Percentiles rank a stretch among this genome's conserved stretches.
These are phyloP conservation scores for Austroboletus novae-zelandiae DNA, from an alignment of 1,284 basidiomycete genomes.

Conservation along the genomic window DNA sequence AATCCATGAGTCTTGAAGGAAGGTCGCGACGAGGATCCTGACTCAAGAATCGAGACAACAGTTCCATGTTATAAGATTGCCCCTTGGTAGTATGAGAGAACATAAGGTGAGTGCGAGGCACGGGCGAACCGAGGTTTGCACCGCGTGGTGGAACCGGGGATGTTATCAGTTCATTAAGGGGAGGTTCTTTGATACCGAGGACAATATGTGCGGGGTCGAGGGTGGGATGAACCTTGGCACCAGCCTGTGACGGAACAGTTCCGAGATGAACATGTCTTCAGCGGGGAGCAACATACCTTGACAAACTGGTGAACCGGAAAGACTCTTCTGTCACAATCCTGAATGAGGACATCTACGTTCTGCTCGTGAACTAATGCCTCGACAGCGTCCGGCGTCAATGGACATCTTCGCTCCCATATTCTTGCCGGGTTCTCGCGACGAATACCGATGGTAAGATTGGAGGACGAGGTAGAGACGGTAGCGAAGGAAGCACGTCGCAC, in stretches of 20 bases:
- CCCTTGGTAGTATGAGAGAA: constrained; percentile 91
- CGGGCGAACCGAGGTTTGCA: constrained; percentile 10
- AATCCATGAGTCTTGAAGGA: constrained; percentile 71
- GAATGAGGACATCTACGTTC: constrained; percentile 67
- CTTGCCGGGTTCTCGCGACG: constrained; percentile 76
- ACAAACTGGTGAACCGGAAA: constrained; percentile 65
- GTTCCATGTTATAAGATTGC: constrained; percentile 79
- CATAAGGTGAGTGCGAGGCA: constrained; percentile 72
- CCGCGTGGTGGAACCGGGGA: constrained; percentile 34
- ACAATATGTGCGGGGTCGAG: constrained; percentile 72
- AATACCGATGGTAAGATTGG: constrained; percentile 55
- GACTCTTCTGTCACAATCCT: constrained; percentile 73
- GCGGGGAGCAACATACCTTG: constrained; percentile 45
- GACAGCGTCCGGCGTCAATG: constrained; percentile 76
- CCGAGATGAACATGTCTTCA: background rate
- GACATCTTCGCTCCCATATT: constrained; percentile 86
- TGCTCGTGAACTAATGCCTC: constrained; percentile 54
- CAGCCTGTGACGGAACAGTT: constrained; percentile 53
- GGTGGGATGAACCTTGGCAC: constrained; percentile 60
- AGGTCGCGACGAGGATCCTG: constrained; percentile 16
- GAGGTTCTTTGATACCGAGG: constrained; percentile 87
- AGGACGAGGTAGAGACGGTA: constrained; percentile 12
- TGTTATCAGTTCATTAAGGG: constrained; percentile 59
- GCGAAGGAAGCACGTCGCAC: constrained; percentile 21
- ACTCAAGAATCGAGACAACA: constrained; percentile 66